These are phyloP conservation scores for Alternaria arbusti DNA, from an alignment of 2,329 filamentous ascomycete genomes.

Conservation along the genomic window DNA sequence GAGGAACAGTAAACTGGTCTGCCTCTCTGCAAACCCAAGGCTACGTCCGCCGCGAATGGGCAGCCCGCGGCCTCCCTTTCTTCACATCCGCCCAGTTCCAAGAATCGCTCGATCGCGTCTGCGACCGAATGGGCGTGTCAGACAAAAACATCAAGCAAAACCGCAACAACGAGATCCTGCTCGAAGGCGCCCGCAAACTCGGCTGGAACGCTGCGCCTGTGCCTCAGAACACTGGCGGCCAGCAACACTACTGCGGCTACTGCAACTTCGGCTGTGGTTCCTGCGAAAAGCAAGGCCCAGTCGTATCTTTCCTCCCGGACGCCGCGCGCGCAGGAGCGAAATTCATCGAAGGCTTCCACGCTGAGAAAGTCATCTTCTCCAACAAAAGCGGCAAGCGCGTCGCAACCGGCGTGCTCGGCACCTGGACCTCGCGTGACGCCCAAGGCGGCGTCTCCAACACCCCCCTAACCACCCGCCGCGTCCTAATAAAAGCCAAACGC, in stretches of 20 bases:
- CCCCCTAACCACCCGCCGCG: conserved; percentile 61
- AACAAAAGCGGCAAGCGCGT: conserved; percentile 59
- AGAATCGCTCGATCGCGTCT: conserved; percentile 79
- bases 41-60: conserved; percentile 83
- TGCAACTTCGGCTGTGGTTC: conserved; percentile 67
- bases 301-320: conserved; percentile 78
- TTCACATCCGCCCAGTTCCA: conserved; percentile 79
- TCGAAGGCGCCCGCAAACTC: conserved; percentile 76
- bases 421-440: conserved; percentile 75
- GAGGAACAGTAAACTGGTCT: conserved; percentile 88
- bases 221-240: conserved; percentile 79
- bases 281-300: conserved; percentile 79
- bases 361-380: conserved; percentile 73
- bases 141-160: conserved; percentile 73
- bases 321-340: conserved; percentile 77
- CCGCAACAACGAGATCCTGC: conserved; percentile 70
- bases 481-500: conserved; percentile 78
- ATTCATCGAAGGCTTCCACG: conserved; percentile 84
- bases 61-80: conserved; percentile 70
- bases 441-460: conserved; percentile 64
- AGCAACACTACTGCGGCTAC: conserved; percentile 74
- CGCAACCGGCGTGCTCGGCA: conserved; percentile 74
- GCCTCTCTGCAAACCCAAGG: conserved; percentile 72
- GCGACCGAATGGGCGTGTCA: conserved; percentile 76
- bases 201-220: conserved; percentile 73